Conservation (phyloP, 2,329 filamentous ascomycete species). For the Amesomyces nigricolor region DNA sequence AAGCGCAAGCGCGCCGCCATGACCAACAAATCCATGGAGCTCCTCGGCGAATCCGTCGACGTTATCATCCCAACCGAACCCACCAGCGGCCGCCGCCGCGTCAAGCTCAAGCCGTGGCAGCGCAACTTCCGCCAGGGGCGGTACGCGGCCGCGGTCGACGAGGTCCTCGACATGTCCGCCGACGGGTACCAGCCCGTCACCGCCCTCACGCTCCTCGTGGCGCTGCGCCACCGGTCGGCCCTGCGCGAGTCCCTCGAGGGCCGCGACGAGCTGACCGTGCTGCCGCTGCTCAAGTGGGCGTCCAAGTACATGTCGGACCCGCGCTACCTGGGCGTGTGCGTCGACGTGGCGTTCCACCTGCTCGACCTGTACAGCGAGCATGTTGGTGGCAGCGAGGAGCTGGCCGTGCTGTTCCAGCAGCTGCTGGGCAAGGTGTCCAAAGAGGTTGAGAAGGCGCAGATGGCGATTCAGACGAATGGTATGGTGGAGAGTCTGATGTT, state of each 20-base stretch:
- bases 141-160: conserved; percentile 73
- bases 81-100: conserved; percentile 37
- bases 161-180: conserved; percentile 55
- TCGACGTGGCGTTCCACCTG: conserved; percentile 75
- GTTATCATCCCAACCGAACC: conserved; percentile 73
- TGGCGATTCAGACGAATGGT: conserved; percentile 73
- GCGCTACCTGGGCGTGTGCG: conserved; percentile 71
- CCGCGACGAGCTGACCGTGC: conserved; percentile 73
- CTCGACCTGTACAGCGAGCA: conserved; percentile 84
- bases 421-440: conserved; percentile 65
- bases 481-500: conserved; percentile 74
- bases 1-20: conserved; percentile 58
- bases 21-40: conserved; percentile 59
- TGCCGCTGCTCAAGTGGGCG: conserved; percentile 80
- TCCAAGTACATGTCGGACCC: conserved; percentile 76
- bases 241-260: conserved; percentile 73
- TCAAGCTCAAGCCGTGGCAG: conserved; percentile 73
- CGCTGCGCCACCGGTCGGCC: conserved; percentile 81
- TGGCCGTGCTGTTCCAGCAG: conserved; percentile 63
- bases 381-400: conserved; percentile 64
- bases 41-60: conserved; percentile 77
- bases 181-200: conserved; percentile 54
- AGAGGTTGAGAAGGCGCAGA: conserved; percentile 77
- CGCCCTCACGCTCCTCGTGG: conserved; percentile 72
- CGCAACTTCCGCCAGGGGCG: conserved; percentile 69